Percentiles rank a stretch among this genome's conserved stretches.
Evolutionary conservation across 164 flowering plant species (phyloP).

Genomic region (Aristolochia fimbriata): DNA sequence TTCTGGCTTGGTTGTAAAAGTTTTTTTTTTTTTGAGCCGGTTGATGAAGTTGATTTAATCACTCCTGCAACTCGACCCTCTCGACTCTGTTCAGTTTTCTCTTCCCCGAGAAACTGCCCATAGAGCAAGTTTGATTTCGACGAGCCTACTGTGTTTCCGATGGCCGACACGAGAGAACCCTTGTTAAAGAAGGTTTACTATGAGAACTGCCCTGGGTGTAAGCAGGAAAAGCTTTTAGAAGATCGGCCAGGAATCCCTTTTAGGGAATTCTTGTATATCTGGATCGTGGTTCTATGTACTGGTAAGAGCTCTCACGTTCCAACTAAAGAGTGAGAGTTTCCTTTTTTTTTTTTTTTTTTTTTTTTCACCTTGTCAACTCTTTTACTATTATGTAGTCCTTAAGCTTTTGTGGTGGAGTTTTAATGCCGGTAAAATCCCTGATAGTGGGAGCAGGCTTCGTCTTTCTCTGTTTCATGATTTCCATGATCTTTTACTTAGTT

Average conservation of each 20-base stretch:
- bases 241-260: constrained; percentile 28
- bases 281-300: constrained; percentile 34
- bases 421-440: neutral
- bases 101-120: no score
- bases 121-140: no score
- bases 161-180: constrained; percentile 13
- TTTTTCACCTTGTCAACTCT: neutral
- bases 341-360: neutral
- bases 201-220: constrained; percentile 14
- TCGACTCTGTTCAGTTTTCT: no score
- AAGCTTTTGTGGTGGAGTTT: neutral
- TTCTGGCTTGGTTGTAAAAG: no score
- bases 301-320: constrained; percentile 18
- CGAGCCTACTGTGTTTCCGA: neutral
- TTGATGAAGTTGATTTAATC: no score
- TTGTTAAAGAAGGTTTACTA: constrained; percentile 25
- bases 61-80: no score
- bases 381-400: neutral
- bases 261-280: constrained; percentile 24
- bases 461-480: neutral
- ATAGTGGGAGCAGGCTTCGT: neutral
- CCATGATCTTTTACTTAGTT: neutral
- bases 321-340: neutral
- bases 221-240: constrained; percentile 28
- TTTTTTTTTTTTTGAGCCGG: no score